Conservation (phyloP, 2,329 filamentous ascomycete species). For the Cytospora mali region DNA sequence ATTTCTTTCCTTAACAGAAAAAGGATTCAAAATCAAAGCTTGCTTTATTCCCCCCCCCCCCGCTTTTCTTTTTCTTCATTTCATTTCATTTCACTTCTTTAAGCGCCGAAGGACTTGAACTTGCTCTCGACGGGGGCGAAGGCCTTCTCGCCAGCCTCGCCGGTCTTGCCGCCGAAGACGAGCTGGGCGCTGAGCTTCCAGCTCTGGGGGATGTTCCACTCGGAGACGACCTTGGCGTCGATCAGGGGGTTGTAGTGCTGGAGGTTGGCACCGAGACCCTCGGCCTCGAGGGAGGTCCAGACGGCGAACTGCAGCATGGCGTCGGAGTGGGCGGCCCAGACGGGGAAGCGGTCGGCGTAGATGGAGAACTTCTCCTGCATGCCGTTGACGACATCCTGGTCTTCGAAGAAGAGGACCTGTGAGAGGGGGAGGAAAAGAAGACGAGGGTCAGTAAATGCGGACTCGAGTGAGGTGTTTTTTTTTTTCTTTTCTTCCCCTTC, state of each 20-base stretch:
- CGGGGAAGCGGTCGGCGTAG: slow-evolving; percentile 79
- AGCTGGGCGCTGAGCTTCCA: slow-evolving; percentile 84
- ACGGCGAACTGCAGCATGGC: slow-evolving; percentile 82
- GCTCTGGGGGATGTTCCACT: slow-evolving; percentile 70
- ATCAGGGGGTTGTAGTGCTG: slow-evolving; percentile 94
- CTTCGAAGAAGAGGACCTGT: slow-evolving; percentile 83
- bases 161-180: slow-evolving; percentile 73
- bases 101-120: slow-evolving; percentile 65
- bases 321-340: slow-evolving; percentile 74
- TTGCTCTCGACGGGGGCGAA: slow-evolving; percentile 67
- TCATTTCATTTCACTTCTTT: slow-evolving; percentile 26
- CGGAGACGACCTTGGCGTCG: slow-evolving; percentile 67
- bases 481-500: no score
- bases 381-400: slow-evolving; percentile 65
- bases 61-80: neutral
- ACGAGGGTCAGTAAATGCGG: neutral
- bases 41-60: no score
- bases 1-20: neutral
- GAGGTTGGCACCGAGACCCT: slow-evolving; percentile 84
- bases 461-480: no score
- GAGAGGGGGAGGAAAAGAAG: neutral
- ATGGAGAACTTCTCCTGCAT: slow-evolving; percentile 70
- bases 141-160: slow-evolving; percentile 62
- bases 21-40: no score
- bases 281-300: slow-evolving; percentile 81